phyloP scores from a whole-genome alignment of 257 asterid species.

The Coffea canephora region DNA sequence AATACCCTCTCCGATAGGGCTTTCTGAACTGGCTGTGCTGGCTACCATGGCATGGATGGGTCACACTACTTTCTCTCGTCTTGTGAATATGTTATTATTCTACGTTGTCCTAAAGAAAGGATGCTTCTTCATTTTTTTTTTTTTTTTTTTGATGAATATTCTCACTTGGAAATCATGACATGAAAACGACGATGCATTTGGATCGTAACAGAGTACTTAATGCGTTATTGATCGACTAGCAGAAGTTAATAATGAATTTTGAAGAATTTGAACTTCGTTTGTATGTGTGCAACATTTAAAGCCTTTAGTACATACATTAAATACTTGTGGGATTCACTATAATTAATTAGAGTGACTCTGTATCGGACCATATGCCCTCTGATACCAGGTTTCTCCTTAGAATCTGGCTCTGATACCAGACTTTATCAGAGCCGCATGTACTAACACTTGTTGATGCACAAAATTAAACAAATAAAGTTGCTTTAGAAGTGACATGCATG shows the following conservation, averaged over 20 bases:
- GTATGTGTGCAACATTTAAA: neutral
- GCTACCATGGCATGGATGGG: neutral
- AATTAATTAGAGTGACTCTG: neutral
- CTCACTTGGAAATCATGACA: neutral
- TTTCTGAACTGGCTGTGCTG: neutral
- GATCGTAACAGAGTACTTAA: neutral
- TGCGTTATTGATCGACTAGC: neutral
- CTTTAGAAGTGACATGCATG: neutral
- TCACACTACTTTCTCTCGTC: neutral
- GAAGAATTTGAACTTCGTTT: neutral
- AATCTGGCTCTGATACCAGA: too few species aligned
- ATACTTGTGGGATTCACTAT: neutral
- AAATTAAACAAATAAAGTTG: too few species aligned
- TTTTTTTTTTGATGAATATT: neutral
- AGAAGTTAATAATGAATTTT: neutral
- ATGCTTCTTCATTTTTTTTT: neutral
- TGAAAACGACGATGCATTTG: neutral
- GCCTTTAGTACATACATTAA: neutral
- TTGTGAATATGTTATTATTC: neutral
- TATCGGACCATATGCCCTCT: too few species aligned
- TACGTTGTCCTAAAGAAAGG: neutral
- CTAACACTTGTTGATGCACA: neutral
- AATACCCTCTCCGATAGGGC: conserved; percentile 8
- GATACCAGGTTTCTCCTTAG: too few species aligned
- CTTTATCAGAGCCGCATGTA: neutral